phyloP scores from a whole-genome alignment of 1,284 basidiomycete genomes.

The Boletus holoroseus region DNA sequence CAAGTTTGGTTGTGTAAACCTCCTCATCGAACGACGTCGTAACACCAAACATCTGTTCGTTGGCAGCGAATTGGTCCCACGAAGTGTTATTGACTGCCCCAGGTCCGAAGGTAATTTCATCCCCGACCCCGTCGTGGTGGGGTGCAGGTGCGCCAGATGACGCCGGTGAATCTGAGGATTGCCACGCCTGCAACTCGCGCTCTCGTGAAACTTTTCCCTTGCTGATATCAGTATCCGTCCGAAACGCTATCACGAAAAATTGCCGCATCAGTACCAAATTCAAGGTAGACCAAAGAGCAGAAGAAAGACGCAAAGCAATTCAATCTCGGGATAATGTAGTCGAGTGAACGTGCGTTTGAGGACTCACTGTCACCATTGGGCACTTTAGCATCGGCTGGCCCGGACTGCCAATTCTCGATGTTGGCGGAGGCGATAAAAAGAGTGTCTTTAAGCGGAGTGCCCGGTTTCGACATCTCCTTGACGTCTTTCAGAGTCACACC shows the following conservation, averaged over 20 bases:
- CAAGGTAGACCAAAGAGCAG: background rate
- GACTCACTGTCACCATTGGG: slow-evolving; percentile 63
- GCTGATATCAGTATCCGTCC: slow-evolving; percentile 85
- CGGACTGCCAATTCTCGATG: slow-evolving; percentile 67
- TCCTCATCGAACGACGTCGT: slow-evolving; percentile 92
- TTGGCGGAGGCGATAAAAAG: slow-evolving; percentile 64
- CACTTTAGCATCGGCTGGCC: slow-evolving; percentile 62
- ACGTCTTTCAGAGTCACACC: slow-evolving; percentile 73
- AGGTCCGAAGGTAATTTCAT: slow-evolving; percentile 67
- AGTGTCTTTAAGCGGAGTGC: slow-evolving; percentile 60
- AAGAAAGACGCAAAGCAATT: background rate
- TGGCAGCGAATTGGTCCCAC: slow-evolving; percentile 97
- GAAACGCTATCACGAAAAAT: slow-evolving; percentile 55
- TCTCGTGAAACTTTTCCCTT: slow-evolving; percentile 54
- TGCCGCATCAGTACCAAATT: slow-evolving; percentile 15
- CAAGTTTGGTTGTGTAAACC: slow-evolving; percentile 91
- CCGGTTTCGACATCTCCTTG: slow-evolving; percentile 59
- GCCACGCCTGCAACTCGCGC: slow-evolving; percentile 84
- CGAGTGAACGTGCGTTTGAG: background rate
- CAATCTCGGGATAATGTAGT: background rate
- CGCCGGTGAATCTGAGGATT: slow-evolving; percentile 35
- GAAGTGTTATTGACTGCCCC: slow-evolving; percentile 41
- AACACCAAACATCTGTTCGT: slow-evolving; percentile 90
- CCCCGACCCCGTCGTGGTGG: slow-evolving; percentile 35
- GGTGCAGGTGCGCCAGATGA: slow-evolving; percentile 20